Evolutionary conservation across 2,329 filamentous ascomycete genomes (phyloP), one percentile per base, ranked within the genome.

Genomic region (Scortechinia acanthostroma): DNA sequence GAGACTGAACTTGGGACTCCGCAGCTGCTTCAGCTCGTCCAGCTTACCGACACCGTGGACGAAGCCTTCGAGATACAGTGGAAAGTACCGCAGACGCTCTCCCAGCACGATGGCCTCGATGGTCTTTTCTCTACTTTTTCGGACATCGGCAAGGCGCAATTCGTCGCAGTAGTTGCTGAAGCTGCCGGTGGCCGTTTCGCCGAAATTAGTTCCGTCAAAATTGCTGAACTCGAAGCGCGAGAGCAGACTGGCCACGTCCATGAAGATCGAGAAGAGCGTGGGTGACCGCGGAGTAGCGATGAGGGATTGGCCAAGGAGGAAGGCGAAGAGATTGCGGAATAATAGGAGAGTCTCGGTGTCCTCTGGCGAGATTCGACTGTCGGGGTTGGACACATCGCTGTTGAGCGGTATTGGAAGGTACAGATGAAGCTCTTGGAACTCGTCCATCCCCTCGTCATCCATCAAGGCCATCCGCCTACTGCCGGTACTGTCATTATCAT

Each of bases 61-160:
- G 50, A 84, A 85, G 2, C 76, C 78, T 58, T 85, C 80, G 21
- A 80, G 75, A 58, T 82, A 85, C 4, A 85, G 65, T 2, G 69
- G 61, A 46, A 76, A 73, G 46, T 69, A 83, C 44, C 73, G 75
- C 66, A 84, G 73, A 17, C 68, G 70, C 58, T 85, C 80, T 42
- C 78, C 80, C 5, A 85, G 66, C 3, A 85, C 68, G 44, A 85
- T 70, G 2, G 77, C 77, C 56, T 85, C 78, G 46, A 84, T 74
- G 0, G 76, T 82, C 63, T 80, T 82, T 52, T 83, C 79, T 17
- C 74, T 68, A 52, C 77, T 83, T 21, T 64, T 62, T 22, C 79
- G 66, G 10, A 83, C 72, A 58, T 85, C 80, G 5, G 69, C 76
- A 30, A 85, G 58, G 22, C 68, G 66, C 42, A 83, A 60, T 58